Evolutionary conservation across 768 basidiomycete species (phyloP).

Genomic region (Leucocoprinus leucothites): DNA sequence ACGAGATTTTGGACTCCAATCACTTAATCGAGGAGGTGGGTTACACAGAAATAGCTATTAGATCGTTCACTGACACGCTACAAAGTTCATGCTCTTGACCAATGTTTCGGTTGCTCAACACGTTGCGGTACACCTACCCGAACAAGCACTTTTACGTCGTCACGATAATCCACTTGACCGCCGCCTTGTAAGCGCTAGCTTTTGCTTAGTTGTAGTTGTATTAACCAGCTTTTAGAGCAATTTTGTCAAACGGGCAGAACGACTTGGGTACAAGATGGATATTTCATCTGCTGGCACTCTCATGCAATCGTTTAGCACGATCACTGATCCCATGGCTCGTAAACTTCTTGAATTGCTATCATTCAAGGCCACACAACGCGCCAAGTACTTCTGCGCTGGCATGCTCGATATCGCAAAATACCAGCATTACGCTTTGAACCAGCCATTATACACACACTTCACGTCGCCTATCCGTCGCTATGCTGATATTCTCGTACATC

Average conservation of each 20-base stretch:
- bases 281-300: slow-evolving; percentile 73
- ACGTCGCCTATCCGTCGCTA: slow-evolving; percentile 92
- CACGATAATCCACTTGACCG: slow-evolving; percentile 93
- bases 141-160: slow-evolving; percentile 94
- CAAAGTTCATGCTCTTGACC: slow-evolving; percentile 89
- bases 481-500: slow-evolving; percentile 93
- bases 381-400: slow-evolving; percentile 98
- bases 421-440: slow-evolving; percentile 85
- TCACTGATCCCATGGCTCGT: slow-evolving; percentile 71
- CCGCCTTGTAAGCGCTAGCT: slow-evolving; percentile 59
- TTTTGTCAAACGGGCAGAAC: slow-evolving; percentile 77
- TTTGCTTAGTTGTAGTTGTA: slow-evolving; percentile 6
- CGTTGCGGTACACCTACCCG: slow-evolving; percentile 90
- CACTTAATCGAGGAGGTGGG: slow-evolving; percentile 85
- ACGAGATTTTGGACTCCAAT: slow-evolving; percentile 69
- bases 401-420: slow-evolving; percentile 99
- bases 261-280: slow-evolving; percentile 83
- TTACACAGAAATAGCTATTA: not conserved
- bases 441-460: slow-evolving; percentile 91
- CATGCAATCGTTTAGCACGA: slow-evolving; percentile 78
- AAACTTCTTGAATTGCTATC: slow-evolving; percentile 79
- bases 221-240: slow-evolving; percentile 47
- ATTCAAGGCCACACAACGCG: slow-evolving; percentile 89
- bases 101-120: slow-evolving; percentile 91
- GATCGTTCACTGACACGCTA: slow-evolving; percentile 6